These are phyloP conservation scores for Lichtheimia hyalospora DNA, from an alignment of 371 early-diverging fungal genomes.

Conservation along the genomic window DNA sequence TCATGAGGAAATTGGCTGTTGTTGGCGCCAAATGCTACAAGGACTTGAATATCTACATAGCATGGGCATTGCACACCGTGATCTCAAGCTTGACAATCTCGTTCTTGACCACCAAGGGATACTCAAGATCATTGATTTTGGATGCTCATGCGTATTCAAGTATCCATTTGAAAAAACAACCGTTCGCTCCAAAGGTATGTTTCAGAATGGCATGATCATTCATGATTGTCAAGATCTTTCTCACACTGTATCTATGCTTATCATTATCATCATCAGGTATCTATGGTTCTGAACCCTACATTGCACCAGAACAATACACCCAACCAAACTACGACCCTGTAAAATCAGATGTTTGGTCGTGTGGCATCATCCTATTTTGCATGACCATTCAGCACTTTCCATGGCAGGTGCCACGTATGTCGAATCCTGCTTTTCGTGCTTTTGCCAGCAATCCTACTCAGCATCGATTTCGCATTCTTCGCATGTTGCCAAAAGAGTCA, in stretches of 20 bases:
- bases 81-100: conserved; percentile 88
- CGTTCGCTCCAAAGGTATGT: conserved; percentile 56
- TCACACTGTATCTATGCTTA: not conserved
- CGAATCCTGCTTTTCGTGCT: conserved; percentile 56
- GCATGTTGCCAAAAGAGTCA: conserved; percentile 50
- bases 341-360: conserved; percentile 76
- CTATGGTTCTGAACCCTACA: conserved; percentile 89
- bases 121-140: conserved; percentile 93
- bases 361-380: conserved; percentile 78
- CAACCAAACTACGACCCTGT: conserved; percentile 63
- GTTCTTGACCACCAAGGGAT: conserved; percentile 67
- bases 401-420: conserved; percentile 66
- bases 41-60: conserved; percentile 74
- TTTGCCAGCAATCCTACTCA: conserved; percentile 45
- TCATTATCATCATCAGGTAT: conserved; percentile 46
- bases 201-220: too few species aligned
- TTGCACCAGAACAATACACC: conserved; percentile 86
- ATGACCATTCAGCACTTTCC: conserved; percentile 77
- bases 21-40: conserved; percentile 73
- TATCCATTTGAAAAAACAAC: conserved; percentile 63
- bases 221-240: not conserved
- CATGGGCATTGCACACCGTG: conserved; percentile 85
- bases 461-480: conserved; percentile 43
- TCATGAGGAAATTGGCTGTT: conserved; percentile 66
- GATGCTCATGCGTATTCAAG: conserved; percentile 79